Base-by-base conservation (phyloP, 2,329 filamentous ascomycete species). In the Trichoderma atroviride region DNA sequence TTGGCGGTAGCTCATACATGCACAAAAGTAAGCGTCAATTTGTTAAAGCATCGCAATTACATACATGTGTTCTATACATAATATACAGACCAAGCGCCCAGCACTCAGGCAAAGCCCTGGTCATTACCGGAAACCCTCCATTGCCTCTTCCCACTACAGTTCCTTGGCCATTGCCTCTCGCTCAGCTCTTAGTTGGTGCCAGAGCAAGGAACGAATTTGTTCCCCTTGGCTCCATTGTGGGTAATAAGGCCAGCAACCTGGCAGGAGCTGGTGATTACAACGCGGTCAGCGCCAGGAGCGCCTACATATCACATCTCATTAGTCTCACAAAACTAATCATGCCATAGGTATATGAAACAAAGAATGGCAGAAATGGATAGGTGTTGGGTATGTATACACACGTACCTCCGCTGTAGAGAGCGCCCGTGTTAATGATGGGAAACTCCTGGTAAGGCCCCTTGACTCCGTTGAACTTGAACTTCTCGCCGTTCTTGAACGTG, bases 151-250 rank as follows among this genome's bases (percentile, higher is more conserved):
- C 9, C n/a, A n/a, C 47, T 37, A 5, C 47, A 53, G 2, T 50
- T 5, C 19, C n/a, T 35, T 43, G 2, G n/a, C 59, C 27, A 47
- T 10, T 10, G 10, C 1, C 40, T 9, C 6, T 22, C 22, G 6
- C 2, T 2, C 9, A 43, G 3, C 24, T 1, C 29, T 55, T 70
- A 61, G 19, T 37, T 33, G 31, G 62, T 70, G 13, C 68, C 68
- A 10, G 40, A 6, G 78, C 90, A 92, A 22, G 82, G 85, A 68
- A 92, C 88, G 79, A 92, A 92, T 78, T 85, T 82, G 76, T 92
- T 89, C 4, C 88, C 88, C 58, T 84, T 87, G 19, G 90, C 90
- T 31, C 90, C 90, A 24, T 87, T 90, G 74, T 92, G 91, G 0
- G 91, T 92, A 71, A 92, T 91, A 29, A 85, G 81, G 40, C 89